Evolutionary conservation across 495 filamentous ascomycete species (phyloP), one percentile per base, ranked within the genome.

Genomic region (Cenococcum geophilum): DNA sequence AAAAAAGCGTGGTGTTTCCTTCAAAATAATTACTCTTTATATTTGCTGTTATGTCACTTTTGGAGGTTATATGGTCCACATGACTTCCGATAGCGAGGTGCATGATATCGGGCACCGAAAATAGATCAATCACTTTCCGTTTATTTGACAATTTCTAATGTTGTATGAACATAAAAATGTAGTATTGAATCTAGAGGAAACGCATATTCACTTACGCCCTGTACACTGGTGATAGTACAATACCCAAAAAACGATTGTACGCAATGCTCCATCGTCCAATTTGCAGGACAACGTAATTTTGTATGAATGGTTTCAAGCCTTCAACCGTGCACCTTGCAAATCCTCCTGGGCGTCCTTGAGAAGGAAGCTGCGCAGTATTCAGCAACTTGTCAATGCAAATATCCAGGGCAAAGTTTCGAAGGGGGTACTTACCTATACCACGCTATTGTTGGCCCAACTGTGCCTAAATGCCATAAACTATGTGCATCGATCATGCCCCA

Each of bases 381-480:
- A 64, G 48, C 25, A 25, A 65, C 59, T 57, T 58, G 47, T 48
- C 57, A 59, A 14, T 40, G 21, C 40, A 4, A 8, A 16, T 18
- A 14, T 16, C 40, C 11, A 18, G 11, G 11, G 14, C 40, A 18
- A 70, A 52, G 55, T 23, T 60, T n/a, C 42, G 42, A 43, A 18
- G 36, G 43, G 25, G 12, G 23, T 42, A 84, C 92, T 82, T 76
- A 97, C 93, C 88, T 88, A 72, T 98, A 98, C 88, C 89, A 97
- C 82, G 92, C 83, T 42, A 92, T 78, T 6, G 91, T 89, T 32
- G 93, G 93, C 54, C 82, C 80, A 50, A 98, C 91, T 1, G 93
- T 98, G 40, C 89, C 89, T 60, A 93, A 71, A 82, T 98, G 93
- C 93, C 93, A 98, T 60, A 98, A 74, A 66, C 89, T 91, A 79